A percentile compares a stretch with the other conserved stretches of the same genome.
These are phyloP conservation scores for Penicillium argentinense DNA, from an alignment of 495 filamentous ascomycete species.

Conservation along the genomic window DNA sequence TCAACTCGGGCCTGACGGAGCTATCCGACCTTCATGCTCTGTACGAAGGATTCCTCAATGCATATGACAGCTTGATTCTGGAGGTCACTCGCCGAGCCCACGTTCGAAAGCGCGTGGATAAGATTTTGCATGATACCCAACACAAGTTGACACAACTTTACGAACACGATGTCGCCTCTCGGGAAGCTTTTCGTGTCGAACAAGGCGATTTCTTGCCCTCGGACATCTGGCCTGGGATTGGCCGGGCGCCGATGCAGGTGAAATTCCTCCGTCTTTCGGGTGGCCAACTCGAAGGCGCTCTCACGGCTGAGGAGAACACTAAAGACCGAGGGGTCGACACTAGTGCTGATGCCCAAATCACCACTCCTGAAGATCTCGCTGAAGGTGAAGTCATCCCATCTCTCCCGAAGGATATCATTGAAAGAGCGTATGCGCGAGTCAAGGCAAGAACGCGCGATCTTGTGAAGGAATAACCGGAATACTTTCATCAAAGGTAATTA, in stretches of 20 bases:
- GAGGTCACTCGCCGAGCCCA: constrained; percentile 74
- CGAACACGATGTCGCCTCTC: constrained; percentile 67
- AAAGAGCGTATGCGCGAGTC: constrained; percentile 47
- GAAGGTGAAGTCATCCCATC: constrained; percentile 51
- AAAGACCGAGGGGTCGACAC: constrained; percentile 1
- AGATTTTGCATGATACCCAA: constrained; percentile 71
- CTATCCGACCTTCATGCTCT: constrained; percentile 71
- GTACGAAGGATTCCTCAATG: constrained; percentile 79
- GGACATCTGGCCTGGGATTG: constrained; percentile 83
- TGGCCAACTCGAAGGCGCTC: constrained; percentile 30
- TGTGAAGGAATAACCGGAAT: not conserved
- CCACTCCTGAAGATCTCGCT: constrained; percentile 15
- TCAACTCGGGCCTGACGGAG: constrained; percentile 66
- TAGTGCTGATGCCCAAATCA: not conserved
- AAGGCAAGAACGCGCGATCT: constrained; percentile 27
- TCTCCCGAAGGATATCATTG: constrained; percentile 54
- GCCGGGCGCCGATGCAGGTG: constrained; percentile 57
- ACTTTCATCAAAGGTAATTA: not conserved
- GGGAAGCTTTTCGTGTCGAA: constrained; percentile 77
- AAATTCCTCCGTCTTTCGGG: constrained; percentile 48
- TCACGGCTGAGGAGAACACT: constrained; percentile 3
- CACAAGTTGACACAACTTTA: constrained; percentile 73
- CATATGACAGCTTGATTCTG: constrained; percentile 80
- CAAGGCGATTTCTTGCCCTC: constrained; percentile 83
- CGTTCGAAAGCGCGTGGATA: constrained; percentile 69